Conservation (phyloP, 2,329 filamentous ascomycete genomes). For the Pseudogymnoascus destructans region DNA sequence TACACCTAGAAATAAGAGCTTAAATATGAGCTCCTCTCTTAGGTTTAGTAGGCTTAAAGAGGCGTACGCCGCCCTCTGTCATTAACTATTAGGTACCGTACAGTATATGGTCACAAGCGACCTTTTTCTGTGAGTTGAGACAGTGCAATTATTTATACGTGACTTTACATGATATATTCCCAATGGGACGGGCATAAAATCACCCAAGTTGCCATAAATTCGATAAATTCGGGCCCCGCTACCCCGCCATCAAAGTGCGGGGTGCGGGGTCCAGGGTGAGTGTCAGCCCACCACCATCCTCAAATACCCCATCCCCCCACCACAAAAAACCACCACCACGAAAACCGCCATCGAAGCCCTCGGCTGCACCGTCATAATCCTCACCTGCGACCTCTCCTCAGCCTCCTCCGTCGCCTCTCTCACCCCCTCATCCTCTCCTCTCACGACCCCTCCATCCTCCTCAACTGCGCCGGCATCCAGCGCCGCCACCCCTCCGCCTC, state of each 20-base stretch:
- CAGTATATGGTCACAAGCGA: not conserved
- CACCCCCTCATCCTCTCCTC: slow-evolving; percentile 48
- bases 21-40: not conserved
- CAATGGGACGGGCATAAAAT: not conserved
- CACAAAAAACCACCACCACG: slow-evolving; percentile 31
- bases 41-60: not conserved
- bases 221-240: not conserved
- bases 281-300: not conserved
- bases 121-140: not conserved
- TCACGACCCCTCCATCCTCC: slow-evolving; percentile 49
- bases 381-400: slow-evolving; percentile 56
- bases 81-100: not conserved
- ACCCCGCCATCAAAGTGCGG: not conserved
- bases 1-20: not conserved
- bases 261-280: not conserved
- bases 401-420: slow-evolving; percentile 46
- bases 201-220: not conserved
- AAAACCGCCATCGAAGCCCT: slow-evolving; percentile 49
- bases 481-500: slow-evolving; percentile 59
- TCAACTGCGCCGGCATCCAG: slow-evolving; percentile 84
- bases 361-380: slow-evolving; percentile 53
- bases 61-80: not conserved
- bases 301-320: not conserved
- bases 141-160: not conserved
- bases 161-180: not conserved